Base-by-base conservation (phyloP, 306 rosid genomes). In the Herpetospermum pedunculosum region DNA sequence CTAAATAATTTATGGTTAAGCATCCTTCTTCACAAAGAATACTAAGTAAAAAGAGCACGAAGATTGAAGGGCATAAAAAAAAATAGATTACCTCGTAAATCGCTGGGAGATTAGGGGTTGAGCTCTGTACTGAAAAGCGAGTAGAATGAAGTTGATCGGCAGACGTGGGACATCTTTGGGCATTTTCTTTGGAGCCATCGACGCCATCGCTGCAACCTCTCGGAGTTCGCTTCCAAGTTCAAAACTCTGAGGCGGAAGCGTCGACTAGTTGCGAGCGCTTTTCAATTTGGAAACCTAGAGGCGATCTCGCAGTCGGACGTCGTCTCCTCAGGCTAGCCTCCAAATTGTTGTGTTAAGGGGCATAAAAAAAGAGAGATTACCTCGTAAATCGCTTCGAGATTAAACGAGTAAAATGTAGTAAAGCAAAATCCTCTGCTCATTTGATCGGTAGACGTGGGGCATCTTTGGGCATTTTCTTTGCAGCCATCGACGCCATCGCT, bases 41-140 rank as follows among this genome's bases (percentile, higher is more conserved):
- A 32, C 12, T 4, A 55, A 73, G 13, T 4, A 25, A 54, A 54
- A 25, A n/a, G n/a, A n/a, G n/a, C n/a, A n/a, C n/a, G n/a, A n/a
- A n/a, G n/a, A 41, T 25, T 38, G 38, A 37, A 77, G 16, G 15
- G 41, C n/a, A n/a, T n/a, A n/a, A 23, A 2, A 41, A 78, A 65
- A 40, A 19, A 44, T 9, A 62, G 73, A 73, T 65, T 46, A 91
- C 97, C 97, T 84, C 83, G 80, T 87, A 78, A 73, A 91, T 57
- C 92, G 87, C 84, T 89, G 88, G 76, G 99, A 89, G 83, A 95
- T 89, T 80, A 95, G 84, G 67, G 99, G 97, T 82, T 95, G 99
- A 80, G 88, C 97, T 34, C 99, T 97, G 32, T 95, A 95, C 40
- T 95, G 99, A 46, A 95, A 80, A 77, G 97, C 78, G 77, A 95